Conservation (phyloP, 1,284 basidiomycete species). For the Wolfiporia cocos region DNA sequence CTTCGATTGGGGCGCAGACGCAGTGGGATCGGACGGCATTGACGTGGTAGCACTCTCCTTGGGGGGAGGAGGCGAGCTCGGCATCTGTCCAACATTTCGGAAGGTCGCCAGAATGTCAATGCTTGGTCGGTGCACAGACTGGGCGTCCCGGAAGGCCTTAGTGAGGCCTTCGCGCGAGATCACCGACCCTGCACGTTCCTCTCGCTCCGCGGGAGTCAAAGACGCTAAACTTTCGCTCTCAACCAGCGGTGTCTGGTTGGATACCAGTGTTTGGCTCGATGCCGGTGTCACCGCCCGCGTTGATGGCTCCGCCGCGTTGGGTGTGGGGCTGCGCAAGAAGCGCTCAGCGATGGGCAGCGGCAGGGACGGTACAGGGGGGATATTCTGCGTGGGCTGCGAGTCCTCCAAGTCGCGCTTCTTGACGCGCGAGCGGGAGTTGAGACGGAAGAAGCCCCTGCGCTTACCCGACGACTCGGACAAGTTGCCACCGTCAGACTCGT, state of each 20-base stretch:
- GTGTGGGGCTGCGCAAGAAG: constrained; percentile 33
- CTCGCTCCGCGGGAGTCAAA: constrained; percentile 8
- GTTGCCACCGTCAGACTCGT: constrained; percentile 36
- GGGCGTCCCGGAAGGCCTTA: constrained; percentile 23
- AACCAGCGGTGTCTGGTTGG: too few relatives aligned
- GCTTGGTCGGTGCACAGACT: constrained; percentile 25
- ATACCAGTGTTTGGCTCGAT: constrained; percentile 6
- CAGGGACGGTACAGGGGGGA: constrained; percentile 30
- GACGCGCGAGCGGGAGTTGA: constrained; percentile 27
- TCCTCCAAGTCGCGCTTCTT: constrained; percentile 20
- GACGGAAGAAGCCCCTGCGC: constrained; percentile 28
- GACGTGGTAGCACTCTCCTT: neutral
- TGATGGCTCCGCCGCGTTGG: constrained; percentile 8
- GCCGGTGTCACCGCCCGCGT: constrained; percentile 19
- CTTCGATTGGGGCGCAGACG: constrained; percentile 10
- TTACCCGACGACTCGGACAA: constrained; percentile 29
- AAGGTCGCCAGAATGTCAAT: constrained; percentile 24
- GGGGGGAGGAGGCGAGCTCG: constrained; percentile 9
- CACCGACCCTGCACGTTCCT: constrained; percentile 5
- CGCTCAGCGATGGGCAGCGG: constrained; percentile 45
- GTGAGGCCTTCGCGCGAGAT: constrained; percentile 17
- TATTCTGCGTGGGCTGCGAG: constrained; percentile 16
- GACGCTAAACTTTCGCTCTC: constrained; percentile 6
- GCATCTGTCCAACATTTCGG: constrained; percentile 10
- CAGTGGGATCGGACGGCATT: constrained; percentile 3